phyloP scores from a whole-genome alignment of 345 rosid species.

The Populus euphratica region DNA sequence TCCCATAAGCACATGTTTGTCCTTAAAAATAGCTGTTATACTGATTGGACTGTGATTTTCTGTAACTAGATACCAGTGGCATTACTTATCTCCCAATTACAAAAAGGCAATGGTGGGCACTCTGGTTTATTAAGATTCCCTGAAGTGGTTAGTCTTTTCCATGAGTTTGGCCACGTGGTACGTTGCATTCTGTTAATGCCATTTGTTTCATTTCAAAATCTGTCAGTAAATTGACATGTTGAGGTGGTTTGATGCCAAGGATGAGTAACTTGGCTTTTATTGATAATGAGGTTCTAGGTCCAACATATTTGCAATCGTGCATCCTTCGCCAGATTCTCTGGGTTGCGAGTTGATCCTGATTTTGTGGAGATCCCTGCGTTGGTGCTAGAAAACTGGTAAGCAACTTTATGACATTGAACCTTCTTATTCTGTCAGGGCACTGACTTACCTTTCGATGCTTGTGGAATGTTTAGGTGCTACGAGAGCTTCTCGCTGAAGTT shows the following conservation, averaged over 20 bases:
- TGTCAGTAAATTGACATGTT: not conserved
- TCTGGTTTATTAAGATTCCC: slow-evolving; percentile 69
- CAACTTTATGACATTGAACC: not conserved
- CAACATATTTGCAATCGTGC: slow-evolving; percentile 90
- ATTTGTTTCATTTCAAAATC: slow-evolving; percentile 9
- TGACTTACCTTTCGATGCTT: slow-evolving; percentile 14
- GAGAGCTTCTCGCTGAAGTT: slow-evolving; percentile 82
- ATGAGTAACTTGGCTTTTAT: slow-evolving; percentile 1
- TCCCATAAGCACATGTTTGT: not conserved
- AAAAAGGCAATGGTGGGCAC: slow-evolving; percentile 42
- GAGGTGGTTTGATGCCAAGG: slow-evolving; percentile 1
- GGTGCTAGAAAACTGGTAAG: slow-evolving; percentile 78
- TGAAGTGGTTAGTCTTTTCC: slow-evolving; percentile 86
- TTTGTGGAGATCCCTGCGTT: slow-evolving; percentile 89
- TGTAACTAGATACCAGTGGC: slow-evolving; percentile 64
- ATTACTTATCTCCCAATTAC: slow-evolving; percentile 66
- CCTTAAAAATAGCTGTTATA: not conserved
- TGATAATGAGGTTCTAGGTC: slow-evolving; percentile 47
- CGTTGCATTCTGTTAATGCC: slow-evolving; percentile 23
- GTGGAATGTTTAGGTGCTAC: slow-evolving; percentile 62
- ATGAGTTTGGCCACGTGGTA: slow-evolving; percentile 98
- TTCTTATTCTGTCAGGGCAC: not conserved
- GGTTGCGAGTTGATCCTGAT: slow-evolving; percentile 81
- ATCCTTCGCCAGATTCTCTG: slow-evolving; percentile 81
- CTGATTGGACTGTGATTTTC: slow-evolving; percentile 12